These are phyloP conservation scores for Wickerhamomyces sp. DNA, from an alignment of 1,139 yeast species.

Conservation along the genomic window DNA sequence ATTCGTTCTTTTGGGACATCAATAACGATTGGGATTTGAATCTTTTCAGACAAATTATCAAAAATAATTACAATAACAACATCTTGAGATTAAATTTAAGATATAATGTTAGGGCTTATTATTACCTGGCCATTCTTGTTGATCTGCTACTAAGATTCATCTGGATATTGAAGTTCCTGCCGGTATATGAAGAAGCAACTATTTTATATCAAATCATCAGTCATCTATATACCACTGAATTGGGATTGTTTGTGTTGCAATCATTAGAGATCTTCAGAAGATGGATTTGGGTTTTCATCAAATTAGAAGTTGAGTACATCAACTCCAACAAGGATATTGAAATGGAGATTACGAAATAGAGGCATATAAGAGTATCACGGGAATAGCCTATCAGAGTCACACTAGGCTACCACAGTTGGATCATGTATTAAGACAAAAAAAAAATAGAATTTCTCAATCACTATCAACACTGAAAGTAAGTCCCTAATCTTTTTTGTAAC, in stretches of 20 bases:
- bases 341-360: slow-evolving; percentile 1
- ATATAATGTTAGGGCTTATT: slow-evolving; percentile 16
- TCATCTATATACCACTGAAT: slow-evolving; percentile 45
- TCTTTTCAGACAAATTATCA: slow-evolving; percentile 35
- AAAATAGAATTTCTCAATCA: no score
- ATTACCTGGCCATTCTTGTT: slow-evolving; percentile 41
- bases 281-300: slow-evolving; percentile 84
- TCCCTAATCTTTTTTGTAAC: slow-evolving; percentile 10
- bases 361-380: background rate
- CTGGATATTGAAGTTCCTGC: slow-evolving; percentile 56
- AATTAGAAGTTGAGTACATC: slow-evolving; percentile 68
- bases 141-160: slow-evolving; percentile 67
- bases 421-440: no score
- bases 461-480: background rate
- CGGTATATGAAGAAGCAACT: slow-evolving; percentile 23
- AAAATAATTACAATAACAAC: background rate
- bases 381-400: no score
- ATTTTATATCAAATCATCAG: slow-evolving; percentile 13
- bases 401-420: no score
- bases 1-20: slow-evolving; percentile 85
- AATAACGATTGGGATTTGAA: slow-evolving; percentile 83
- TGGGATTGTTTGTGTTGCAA: slow-evolving; percentile 63
- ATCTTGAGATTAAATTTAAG: slow-evolving; percentile 3
- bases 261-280: slow-evolving; percentile 73
- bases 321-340: slow-evolving; percentile 17